A percentile compares a stretch with the other conserved stretches of the same genome.
These are phyloP conservation scores for Leccinum fuscescens DNA, from an alignment of 1,284 basidiomycete species.

Conservation along the genomic window DNA sequence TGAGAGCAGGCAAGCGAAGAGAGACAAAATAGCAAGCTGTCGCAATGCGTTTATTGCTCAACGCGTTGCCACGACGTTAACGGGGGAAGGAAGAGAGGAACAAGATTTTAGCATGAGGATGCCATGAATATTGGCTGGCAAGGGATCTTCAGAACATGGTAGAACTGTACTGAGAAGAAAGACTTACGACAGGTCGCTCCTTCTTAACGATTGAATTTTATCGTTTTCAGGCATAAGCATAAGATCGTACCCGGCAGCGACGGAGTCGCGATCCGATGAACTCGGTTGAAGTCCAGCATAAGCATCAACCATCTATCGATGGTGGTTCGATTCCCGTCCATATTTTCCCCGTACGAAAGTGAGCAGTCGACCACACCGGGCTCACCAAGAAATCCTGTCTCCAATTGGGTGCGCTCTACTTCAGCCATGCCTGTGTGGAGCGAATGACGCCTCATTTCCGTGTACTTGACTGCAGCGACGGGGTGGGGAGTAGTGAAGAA, in stretches of 20 bases:
- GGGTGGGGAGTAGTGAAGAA: slow-evolving; percentile 53
- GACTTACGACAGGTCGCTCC: slow-evolving; percentile 54
- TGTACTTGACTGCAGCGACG: slow-evolving; percentile 61
- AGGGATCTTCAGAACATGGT: slow-evolving; percentile 5
- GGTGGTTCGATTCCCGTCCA: slow-evolving; percentile 41
- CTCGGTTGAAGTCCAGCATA: slow-evolving; percentile 60
- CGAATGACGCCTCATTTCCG: slow-evolving; percentile 77
- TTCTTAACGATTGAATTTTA: slow-evolving; percentile 36
- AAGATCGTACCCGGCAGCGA: slow-evolving; percentile 43
- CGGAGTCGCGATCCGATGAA: slow-evolving; percentile 52
- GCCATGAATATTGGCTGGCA: slow-evolving; percentile 62
- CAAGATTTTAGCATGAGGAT: slow-evolving; percentile 51
- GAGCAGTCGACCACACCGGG: slow-evolving; percentile 55
- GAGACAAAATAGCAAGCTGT: slow-evolving; percentile 67
- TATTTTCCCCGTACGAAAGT: slow-evolving; percentile 47
- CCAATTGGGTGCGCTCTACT: slow-evolving; percentile 63
- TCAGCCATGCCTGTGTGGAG: slow-evolving; percentile 78
- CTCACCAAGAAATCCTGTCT: slow-evolving; percentile 60
- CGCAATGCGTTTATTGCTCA: slow-evolving; percentile 62
- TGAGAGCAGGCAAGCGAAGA: slow-evolving; percentile 73
- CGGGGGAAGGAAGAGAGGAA: slow-evolving; percentile 34
- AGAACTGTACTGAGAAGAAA: neutral
- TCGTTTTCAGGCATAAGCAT: slow-evolving; percentile 39
- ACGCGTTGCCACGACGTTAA: slow-evolving; percentile 64
- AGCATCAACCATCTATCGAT: slow-evolving; percentile 82